phyloP scores from a whole-genome alignment of 768 basidiomycete species.

The Zangia roseola region DNA sequence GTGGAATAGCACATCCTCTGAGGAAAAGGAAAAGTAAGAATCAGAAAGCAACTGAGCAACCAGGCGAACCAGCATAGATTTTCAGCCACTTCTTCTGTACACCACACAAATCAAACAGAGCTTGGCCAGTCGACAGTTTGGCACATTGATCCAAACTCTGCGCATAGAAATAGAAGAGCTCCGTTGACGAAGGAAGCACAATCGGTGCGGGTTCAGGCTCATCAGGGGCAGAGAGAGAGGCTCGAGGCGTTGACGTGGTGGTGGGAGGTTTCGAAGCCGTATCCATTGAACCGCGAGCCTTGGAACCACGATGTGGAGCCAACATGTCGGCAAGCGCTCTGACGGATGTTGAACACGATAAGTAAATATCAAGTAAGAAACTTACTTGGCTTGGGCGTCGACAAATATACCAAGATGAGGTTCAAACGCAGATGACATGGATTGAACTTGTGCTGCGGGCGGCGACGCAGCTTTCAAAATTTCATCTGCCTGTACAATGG shows the following conservation, averaged over 20 bases:
- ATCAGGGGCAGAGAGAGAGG: conserved; percentile 39
- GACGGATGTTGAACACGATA: neutral
- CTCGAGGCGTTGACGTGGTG: conserved; percentile 31
- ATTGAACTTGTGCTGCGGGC: conserved; percentile 51
- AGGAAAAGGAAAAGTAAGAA: conserved; percentile 1
- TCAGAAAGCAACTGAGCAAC: neutral
- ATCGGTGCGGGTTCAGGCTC: conserved; percentile 50
- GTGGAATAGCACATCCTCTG: conserved; percentile 84
- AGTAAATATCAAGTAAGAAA: too few species aligned
- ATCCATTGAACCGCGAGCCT: conserved; percentile 69
- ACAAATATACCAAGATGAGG: conserved; percentile 91
- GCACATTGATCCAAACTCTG: conserved; percentile 95
- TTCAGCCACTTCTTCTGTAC: conserved; percentile 93
- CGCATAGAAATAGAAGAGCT: conserved; percentile 95
- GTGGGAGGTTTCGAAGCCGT: conserved; percentile 31
- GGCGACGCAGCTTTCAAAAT: conserved; percentile 57
- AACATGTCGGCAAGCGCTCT: conserved; percentile 93
- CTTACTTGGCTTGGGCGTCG: conserved; percentile 95
- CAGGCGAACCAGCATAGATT: conserved; percentile 78
- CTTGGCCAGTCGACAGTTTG: conserved; percentile 80
- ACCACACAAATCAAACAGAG: conserved; percentile 76
- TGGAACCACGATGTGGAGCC: conserved; percentile 66
- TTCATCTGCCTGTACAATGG: conserved; percentile 51
- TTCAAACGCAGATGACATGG: conserved; percentile 90
- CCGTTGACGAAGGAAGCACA: conserved; percentile 91